A percentile compares a stretch with the other conserved stretches of the same genome.
Evolutionary conservation across 495 filamentous ascomycete genomes (phyloP).

Genomic region (Neurospora sp.): DNA sequence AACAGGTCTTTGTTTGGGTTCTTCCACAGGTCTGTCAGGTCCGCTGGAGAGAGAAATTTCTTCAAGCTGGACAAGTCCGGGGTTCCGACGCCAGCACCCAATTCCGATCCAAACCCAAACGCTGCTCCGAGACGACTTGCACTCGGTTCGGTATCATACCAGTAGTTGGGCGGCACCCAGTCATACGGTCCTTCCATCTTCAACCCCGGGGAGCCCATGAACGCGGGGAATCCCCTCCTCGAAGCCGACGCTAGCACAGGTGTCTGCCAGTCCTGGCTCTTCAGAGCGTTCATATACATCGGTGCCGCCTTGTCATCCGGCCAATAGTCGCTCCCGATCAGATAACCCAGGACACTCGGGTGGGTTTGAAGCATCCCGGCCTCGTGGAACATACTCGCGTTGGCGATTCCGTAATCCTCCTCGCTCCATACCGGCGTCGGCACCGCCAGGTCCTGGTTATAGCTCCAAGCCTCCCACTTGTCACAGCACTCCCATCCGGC

Average conservation of each 20-base stretch:
- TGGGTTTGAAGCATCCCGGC: conserved; percentile 48
- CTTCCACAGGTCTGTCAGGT: conserved; percentile 47
- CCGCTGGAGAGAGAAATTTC: conserved; percentile 40
- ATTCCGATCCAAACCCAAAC: conserved; percentile 53
- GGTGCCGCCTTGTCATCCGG: conserved; percentile 45
- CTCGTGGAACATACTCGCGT: conserved; percentile 48
- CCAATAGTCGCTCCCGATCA: conserved; percentile 55
- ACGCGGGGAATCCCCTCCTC: conserved; percentile 40
- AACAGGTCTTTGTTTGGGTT: conserved; percentile 41
- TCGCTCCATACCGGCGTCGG: conserved; percentile 34
- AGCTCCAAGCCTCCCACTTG: conserved; percentile 58
- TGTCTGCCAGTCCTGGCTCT: conserved; percentile 42
- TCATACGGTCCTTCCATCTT: conserved; percentile 63
- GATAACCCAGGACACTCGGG: conserved; percentile 44
- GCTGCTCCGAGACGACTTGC: conserved; percentile 39
- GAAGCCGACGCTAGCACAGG: conserved; percentile 50
- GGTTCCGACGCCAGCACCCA: conserved; percentile 51
- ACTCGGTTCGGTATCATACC: conserved; percentile 37
- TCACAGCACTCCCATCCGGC: conserved; percentile 61
- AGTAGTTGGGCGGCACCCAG: conserved; percentile 57
- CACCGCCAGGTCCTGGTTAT: conserved; percentile 43
- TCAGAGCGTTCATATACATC: conserved; percentile 40
- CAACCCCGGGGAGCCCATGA: conserved; percentile 46
- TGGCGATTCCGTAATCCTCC: conserved; percentile 44
- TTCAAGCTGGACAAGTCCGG: conserved; percentile 44